Evolutionary conservation across 2,329 filamentous ascomycete species (phyloP), one percentile per base, ranked within the genome.

Genomic region (Pyrenochaeta sp.): DNA sequence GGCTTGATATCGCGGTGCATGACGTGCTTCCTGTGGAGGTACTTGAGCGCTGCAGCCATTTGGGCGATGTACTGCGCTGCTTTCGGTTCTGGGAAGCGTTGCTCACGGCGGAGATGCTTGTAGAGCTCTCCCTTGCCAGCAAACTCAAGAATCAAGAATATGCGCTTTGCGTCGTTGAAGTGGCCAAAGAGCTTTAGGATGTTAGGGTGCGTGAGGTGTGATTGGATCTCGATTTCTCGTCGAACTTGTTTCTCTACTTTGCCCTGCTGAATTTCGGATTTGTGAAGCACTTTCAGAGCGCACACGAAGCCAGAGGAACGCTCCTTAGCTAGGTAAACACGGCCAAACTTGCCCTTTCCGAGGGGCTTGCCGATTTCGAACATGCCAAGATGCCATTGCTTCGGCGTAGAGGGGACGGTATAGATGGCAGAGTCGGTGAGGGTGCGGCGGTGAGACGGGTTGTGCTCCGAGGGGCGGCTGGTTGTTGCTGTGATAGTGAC

Each of bases 1-100:
- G 93, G 93, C 81, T 98, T 98, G 80, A 98, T 98, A 69, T 98
- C 93, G 54, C 93, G 86, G 78, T 98, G 94, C 80, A 98, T 98
- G 65, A 98, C 91, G 75, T 97, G 92, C 81, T 98, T 98, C 75
- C 92, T 92, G 81, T 97, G 93, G 40, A 97, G 84, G 72, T 97
- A 98, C 64, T 89, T 88, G 66, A 97, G 80, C 0, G 92, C 92
- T 39, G 89, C 89, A n/a, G 90, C 90, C 91, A 95, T 95, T 77
- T 96, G 91, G 2, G 91, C 91, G 59, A 95, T 87, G 75, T 94
- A 96, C 78, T 92, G 89, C 21, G 91, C 90, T 7, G 91, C 90
- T 75, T 92, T 92, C 86, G 88, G 91, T 75, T 96, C 91, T 3
- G 90, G 88, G 75, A 96, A 96, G 40, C 88, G 85, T 77, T 85